Percentiles rank a stretch among this genome's conserved stretches.
Evolutionary conservation across 345 rosid species (phyloP).

Genomic region (Theobroma cacao): DNA sequence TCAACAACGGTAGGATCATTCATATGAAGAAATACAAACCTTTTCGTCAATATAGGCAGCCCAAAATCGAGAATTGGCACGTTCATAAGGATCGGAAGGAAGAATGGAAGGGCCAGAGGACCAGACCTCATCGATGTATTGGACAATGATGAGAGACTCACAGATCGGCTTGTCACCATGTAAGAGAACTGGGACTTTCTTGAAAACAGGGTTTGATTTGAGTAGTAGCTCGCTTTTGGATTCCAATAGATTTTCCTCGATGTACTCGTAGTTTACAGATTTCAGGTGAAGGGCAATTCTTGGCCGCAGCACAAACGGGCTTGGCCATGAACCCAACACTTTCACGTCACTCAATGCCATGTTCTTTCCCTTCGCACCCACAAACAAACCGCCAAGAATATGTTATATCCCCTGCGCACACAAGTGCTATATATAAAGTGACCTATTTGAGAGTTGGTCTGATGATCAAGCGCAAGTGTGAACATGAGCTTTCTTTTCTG

Average conservation of each 20-base stretch:
- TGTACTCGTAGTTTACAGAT: slow-evolving; percentile 55
- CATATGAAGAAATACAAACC: slow-evolving; percentile 25
- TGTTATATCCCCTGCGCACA: too few relatives aligned
- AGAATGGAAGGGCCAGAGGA: too few relatives aligned
- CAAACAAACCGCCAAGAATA: too few relatives aligned
- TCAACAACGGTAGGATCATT: too few relatives aligned
- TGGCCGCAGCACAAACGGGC: slow-evolving; percentile 68
- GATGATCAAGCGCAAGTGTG: too few relatives aligned
- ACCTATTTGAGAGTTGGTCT: too few relatives aligned
- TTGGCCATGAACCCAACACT: slow-evolving; percentile 64
- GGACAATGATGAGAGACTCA: slow-evolving; percentile 70
- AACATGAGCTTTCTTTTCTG: too few relatives aligned
- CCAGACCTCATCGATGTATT: slow-evolving; percentile 73
- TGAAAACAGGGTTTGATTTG: slow-evolving; percentile 70
- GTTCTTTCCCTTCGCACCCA: not conserved
- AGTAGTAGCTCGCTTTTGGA: slow-evolving; percentile 68
- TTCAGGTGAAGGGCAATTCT: slow-evolving; percentile 66
- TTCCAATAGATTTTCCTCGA: slow-evolving; percentile 42
- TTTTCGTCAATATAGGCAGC: slow-evolving; percentile 62
- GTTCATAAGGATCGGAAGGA: too few relatives aligned
- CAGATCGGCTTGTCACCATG: slow-evolving; percentile 55
- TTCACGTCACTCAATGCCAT: slow-evolving; percentile 48
- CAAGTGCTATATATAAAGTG: too few relatives aligned
- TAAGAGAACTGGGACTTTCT: slow-evolving; percentile 75
- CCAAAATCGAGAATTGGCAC: slow-evolving; percentile 77